These are phyloP conservation scores for Madurella mycetomatis DNA, from an alignment of 2,329 filamentous ascomycete genomes.

Conservation along the genomic window DNA sequence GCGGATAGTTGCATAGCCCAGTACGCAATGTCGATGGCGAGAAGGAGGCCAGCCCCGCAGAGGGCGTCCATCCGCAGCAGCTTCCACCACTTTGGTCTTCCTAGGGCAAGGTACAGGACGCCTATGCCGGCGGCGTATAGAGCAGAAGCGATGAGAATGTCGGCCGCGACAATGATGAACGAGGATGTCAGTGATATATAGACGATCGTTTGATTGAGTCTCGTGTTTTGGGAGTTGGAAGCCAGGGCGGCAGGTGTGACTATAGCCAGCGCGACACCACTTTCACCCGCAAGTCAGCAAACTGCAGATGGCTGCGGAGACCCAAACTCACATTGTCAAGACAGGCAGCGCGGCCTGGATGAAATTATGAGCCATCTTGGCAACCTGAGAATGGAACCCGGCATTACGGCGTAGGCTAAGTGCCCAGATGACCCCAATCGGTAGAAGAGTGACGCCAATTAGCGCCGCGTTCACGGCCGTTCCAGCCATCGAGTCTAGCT, in stretches of 20 bases:
- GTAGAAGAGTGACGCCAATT: conserved; percentile 1
- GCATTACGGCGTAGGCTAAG: not conserved
- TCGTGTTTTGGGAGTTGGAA: too few species aligned
- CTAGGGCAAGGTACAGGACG: conserved; percentile 5
- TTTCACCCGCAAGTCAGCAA: too few species aligned
- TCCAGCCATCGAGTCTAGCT: not conserved
- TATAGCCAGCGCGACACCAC: too few species aligned
- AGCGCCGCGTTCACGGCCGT: not conserved
- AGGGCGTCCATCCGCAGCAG: conserved; percentile 3
- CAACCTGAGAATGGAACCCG: not conserved
- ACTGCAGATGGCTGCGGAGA: too few species aligned
- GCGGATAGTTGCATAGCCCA: not conserved
- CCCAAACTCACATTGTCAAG: conserved; percentile 1
- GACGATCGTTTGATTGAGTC: too few species aligned
- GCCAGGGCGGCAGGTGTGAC: too few species aligned
- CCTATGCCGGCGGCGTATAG: conserved; percentile 2
- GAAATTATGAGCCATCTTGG: not conserved
- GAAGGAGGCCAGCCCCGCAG: not conserved
- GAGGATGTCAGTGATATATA: not conserved
- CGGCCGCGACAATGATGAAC: not conserved
- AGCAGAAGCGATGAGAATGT: not conserved
- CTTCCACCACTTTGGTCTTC: conserved; percentile 11
- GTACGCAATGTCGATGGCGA: conserved; percentile 1
- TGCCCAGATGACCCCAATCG: not conserved
- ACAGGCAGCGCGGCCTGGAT: conserved; percentile 3